These are phyloP conservation scores for Murraya koenigii DNA, from an alignment of 345 rosid genomes.

Conservation along the genomic window DNA sequence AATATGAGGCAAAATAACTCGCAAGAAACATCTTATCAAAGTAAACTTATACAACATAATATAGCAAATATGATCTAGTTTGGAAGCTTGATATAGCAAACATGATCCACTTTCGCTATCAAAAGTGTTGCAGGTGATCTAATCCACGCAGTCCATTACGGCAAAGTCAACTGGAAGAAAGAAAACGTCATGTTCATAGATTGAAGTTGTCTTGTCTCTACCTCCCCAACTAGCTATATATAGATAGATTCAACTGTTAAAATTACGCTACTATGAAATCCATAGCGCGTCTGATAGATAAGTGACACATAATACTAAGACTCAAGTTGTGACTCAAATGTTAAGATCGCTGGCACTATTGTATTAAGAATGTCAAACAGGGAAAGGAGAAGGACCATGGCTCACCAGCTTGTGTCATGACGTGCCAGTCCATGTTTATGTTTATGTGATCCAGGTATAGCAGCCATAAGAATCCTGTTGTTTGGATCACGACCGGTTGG, in stretches of 20 bases:
- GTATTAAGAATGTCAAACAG: background rate
- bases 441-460: slow-evolving; percentile 48
- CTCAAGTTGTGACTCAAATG: too few relatives aligned
- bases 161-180: background rate
- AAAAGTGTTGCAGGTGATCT: background rate
- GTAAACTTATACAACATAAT: background rate
- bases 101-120: background rate
- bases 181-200: background rate
- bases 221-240: background rate
- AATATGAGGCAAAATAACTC: background rate
- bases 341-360: too few relatives aligned
- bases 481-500: slow-evolving; percentile 83
- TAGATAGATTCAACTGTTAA: background rate
- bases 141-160: background rate
- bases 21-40: background rate
- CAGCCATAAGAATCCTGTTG: slow-evolving; percentile 85
- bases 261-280: background rate
- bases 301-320: too few relatives aligned
- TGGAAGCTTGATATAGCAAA: background rate
- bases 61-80: background rate
- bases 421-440: slow-evolving; percentile 53
- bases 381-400: slow-evolving; percentile 19
- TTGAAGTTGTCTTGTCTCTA: background rate
- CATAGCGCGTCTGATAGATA: too few relatives aligned
- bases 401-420: slow-evolving; percentile 96